A percentile compares a stretch with the other conserved stretches of the same genome.
Evolutionary conservation across 768 basidiomycete species (phyloP).

Genomic region (Tephrocybe sp.): DNA sequence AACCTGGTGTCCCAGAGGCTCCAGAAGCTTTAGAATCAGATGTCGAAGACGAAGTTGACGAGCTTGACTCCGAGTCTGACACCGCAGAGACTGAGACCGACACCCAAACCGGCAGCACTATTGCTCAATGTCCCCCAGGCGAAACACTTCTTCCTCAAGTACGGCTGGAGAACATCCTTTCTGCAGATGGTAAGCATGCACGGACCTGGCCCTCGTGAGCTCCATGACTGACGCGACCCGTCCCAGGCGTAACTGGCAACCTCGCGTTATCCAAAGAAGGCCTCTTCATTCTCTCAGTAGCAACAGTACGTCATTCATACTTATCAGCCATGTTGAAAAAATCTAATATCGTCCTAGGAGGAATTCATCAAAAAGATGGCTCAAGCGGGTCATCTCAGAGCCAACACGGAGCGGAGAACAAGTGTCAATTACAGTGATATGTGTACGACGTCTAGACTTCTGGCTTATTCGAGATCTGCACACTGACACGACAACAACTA

Average conservation of each 20-base stretch:
- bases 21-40: conserved; percentile 37
- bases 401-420: conserved; percentile 54
- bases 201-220: conserved; percentile 6
- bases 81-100: conserved; percentile 34
- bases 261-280: conserved; percentile 76
- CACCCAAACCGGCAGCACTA: conserved; percentile 22
- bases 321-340: not conserved
- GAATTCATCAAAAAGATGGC: conserved; percentile 80
- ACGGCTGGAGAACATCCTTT: conserved; percentile 72
- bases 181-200: conserved; percentile 61
- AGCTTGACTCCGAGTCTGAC: conserved; percentile 58
- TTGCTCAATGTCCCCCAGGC: conserved; percentile 52
- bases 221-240: conserved; percentile 1
- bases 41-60: conserved; percentile 61
- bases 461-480: not conserved
- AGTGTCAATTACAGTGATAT: conserved; percentile 70
- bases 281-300: conserved; percentile 68
- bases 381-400: conserved; percentile 66
- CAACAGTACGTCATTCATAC: conserved; percentile 51
- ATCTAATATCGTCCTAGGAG: conserved; percentile 48
- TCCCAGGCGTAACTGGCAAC: conserved; percentile 52
- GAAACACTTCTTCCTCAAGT: conserved; percentile 64
- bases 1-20: conserved; percentile 6
- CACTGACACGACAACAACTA: conserved; percentile 23
- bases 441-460: conserved; percentile 43